Evolutionary conservation across 495 filamentous ascomycete species (phyloP), one percentile per base, ranked within the genome.

Genomic region (Penicillium robsamsonii): DNA sequence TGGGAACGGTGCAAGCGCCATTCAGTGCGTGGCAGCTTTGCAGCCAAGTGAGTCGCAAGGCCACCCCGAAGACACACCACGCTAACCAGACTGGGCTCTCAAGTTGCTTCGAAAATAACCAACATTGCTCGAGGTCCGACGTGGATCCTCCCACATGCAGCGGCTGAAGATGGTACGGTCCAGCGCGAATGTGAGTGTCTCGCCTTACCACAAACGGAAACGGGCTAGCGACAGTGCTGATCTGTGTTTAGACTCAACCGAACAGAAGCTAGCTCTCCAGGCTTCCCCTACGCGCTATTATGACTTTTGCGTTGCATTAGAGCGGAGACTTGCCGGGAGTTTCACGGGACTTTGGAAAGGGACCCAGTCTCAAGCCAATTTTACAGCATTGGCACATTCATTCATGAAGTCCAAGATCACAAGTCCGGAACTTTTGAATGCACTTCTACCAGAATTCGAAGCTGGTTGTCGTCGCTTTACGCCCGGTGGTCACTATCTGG

Each of bases 1-100:
- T 10, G 67, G 64, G 12, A 65, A 65, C 27, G 59, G 62, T 27
- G 52, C 55, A 8, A 65, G 62, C 35, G 62, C 40, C 5, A 38
- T 62, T n/a, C 62, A 65, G 12, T 50, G 56, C 20, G 37, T 59
- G n/a, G 55, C 50, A 17, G 50, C 50, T 20, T 29, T 62, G 35
- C 60, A 58, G 46, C 50, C 53, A 31, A 35, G 58, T 61, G 24
- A 40, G 53, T 29, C n/a, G 5, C 17, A 7, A 20, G 18, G 31
- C 9, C 22, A 7, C 24, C 12, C 13, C 22, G n/a, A 50, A 38
- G 33, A 27, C 13, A 18, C 8, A 29, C 9, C 20, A 40, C 9
- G 35, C 48, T 40, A 4, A 50, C 35, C 4, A 11, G 5, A 17
- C 13, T 17, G 18, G 11, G 2, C 2, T 24, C 27, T 44, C 20